Conservation (phyloP, 164 flowering plant genomes). For the Sextonia rubra region DNA sequence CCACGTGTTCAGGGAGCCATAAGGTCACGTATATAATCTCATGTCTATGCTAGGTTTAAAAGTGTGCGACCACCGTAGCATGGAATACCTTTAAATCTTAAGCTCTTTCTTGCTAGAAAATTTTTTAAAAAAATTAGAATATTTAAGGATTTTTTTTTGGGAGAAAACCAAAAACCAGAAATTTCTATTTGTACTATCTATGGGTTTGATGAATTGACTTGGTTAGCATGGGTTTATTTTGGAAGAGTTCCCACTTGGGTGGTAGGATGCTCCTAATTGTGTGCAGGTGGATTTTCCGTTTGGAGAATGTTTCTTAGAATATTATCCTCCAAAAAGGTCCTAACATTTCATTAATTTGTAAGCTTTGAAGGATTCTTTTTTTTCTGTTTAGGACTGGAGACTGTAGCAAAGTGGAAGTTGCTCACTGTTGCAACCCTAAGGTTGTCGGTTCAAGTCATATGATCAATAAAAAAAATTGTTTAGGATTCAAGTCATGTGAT, state of each 20-base stretch:
- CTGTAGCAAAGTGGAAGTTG: too few species aligned
- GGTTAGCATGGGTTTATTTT: background rate
- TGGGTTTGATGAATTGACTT: background rate
- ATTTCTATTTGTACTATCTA: background rate
- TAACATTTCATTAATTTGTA: too few species aligned
- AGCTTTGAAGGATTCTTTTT: too few species aligned
- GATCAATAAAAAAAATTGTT: too few species aligned
- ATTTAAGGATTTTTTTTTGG: background rate
- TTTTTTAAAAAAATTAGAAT: background rate
- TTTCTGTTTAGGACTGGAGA: too few species aligned
- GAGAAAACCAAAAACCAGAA: background rate
- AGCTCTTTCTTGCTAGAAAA: background rate
- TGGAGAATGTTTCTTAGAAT: too few species aligned
- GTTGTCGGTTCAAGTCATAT: too few species aligned
- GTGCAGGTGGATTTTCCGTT: too few species aligned
- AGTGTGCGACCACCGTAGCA: background rate
- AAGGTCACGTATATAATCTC: constrained; percentile 37
- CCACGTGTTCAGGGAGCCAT: constrained; percentile 76
- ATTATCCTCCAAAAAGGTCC: too few species aligned
- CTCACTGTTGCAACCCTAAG: too few species aligned
- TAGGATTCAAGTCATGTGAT: too few species aligned
- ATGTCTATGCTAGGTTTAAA: background rate
- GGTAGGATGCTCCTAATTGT: too few species aligned
- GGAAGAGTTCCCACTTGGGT: background rate
- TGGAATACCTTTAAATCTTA: background rate